Base-by-base conservation (phyloP, 768 basidiomycete genomes). In the Piloderma croceum region DNA sequence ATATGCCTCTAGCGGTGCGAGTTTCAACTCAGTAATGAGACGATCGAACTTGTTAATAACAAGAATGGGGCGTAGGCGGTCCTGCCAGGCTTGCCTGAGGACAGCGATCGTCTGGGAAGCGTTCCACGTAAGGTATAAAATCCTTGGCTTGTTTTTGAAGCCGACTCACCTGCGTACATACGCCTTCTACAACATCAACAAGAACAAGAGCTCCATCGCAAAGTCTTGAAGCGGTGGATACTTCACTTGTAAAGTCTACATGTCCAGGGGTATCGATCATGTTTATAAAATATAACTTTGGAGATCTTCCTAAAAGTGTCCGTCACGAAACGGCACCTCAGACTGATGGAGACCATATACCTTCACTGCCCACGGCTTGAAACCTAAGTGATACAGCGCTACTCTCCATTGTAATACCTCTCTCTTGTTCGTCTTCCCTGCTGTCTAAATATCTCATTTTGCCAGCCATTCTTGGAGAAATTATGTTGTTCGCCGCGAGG, bases 181-280 rank as follows among this genome's bases (percentile, higher is more conserved):
- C 96, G 10, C 96, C 96, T 65, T 98, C 96, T 2, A 97, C 90
- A 2, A 89, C 91, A 58, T 99, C 96, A 1, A 99, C 91, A 5
- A 99, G 68, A 29, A 99, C 87, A 5, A 99, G 73, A 2, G 94
- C 91, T 11, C 96, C 96, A 62, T 98, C 96, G 51, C 92, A 96
- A 19, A 99, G 58, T 36, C 93, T 71, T 10, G 92, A 89, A 17
- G 94, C 92, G 1, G 90, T 88, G 2, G 92, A 97, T 0, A 99
- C 96, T 58, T 98, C 96, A 41, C 84, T 91, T 0, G 92, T 93
- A 51, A 99, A 99, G 61, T 98, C 96, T 18, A 99, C 94, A 65
- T 99, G 96, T 3, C 96, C 96, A 12, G 96, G 96, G 0, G 96
- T 98, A 61, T 99, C 96, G 47, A 99, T 94, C 74, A 98, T 83